Evolutionary conservation across 2,329 filamentous ascomycete species (phyloP), one percentile per base, ranked within the genome.

Genomic region (Claviceps capensis): DNA sequence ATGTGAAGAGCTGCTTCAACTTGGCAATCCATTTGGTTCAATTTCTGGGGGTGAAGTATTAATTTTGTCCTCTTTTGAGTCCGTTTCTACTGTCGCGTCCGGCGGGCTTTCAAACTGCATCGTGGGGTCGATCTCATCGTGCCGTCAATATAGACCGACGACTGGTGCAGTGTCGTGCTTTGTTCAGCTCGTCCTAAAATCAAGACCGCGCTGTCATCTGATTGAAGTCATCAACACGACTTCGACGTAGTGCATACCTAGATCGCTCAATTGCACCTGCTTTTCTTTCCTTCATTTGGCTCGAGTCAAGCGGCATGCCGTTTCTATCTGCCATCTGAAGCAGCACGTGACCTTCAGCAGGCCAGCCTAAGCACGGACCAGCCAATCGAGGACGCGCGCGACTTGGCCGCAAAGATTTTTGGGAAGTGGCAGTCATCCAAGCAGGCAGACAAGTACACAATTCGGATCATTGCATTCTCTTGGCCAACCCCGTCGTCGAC

Each of bases 381-480:
- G 14, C 22, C 7, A 36, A 40, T 23, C 17, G 40, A 36, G 11
- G 30, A 36, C 44, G 38, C 41, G 46, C 52, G 41, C 46, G 37
- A 46, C 46, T 51, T 51, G 22, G 47, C 36, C 19, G 50, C 50
- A 54, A 17, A 52, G 50, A 52, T 52, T 54, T 54, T 54, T 54
- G 47, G 53, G 19, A 30, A 36, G 42, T 17, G 46, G 34, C 45
- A 49, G 42, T 49, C 42, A 48, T 46, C 19, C 47, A 45, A 37
- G 8, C 17, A 45, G 23, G 16, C 23, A 19, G 16, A 30, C 43
- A 45, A 17, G 41, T 23, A 19, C 52, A 54, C 49, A 49, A 48
- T 50, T 49, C 54, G 53, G 58, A 47, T 50, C 52, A 54, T 50
- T 52, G 54, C 47, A 48, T 50, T 36, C 49, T 48, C 26, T 49